A percentile compares a stretch with the other conserved stretches of the same genome.
Conservation (phyloP, 108 stramenopile genomes). For the Cylindrotheca fusiformis region DNA sequence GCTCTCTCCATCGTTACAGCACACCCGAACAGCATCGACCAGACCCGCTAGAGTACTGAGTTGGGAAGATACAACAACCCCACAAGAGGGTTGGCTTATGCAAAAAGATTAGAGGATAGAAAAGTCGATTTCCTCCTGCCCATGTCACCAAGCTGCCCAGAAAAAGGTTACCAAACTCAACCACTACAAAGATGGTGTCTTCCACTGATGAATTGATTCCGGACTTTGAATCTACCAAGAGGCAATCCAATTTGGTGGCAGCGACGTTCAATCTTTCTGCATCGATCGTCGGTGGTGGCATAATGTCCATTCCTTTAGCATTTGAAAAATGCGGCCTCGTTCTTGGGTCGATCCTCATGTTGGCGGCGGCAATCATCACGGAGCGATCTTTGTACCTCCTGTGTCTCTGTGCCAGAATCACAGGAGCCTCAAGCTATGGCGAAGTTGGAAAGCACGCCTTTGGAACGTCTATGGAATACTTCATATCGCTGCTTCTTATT, state of each 20-base stretch:
- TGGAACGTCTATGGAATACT: slow-evolving; percentile 50
- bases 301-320: slow-evolving; percentile 79
- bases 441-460: slow-evolving; percentile 69
- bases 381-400: slow-evolving; percentile 64
- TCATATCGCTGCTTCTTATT: slow-evolving; percentile 49
- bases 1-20: too few species aligned
- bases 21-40: too few species aligned
- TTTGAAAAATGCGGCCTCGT: slow-evolving; percentile 76
- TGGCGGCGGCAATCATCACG: slow-evolving; percentile 58
- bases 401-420: slow-evolving; percentile 63
- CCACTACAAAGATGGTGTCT: too few species aligned
- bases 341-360: slow-evolving; percentile 57
- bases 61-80: too few species aligned
- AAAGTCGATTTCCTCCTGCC: too few species aligned
- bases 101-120: too few species aligned
- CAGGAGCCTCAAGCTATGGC: slow-evolving; percentile 68
- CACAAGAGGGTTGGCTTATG: too few species aligned
- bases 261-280: slow-evolving; percentile 83
- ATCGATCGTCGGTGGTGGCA: slow-evolving; percentile 87
- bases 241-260: slow-evolving; percentile 47
- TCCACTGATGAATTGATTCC: slow-evolving; percentile 35
- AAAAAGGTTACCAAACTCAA: too few species aligned
- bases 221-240: slow-evolving; percentile 31
- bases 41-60: too few species aligned
- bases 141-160: too few species aligned